Conservation (phyloP, 768 basidiomycete genomes). For the Gymnopilus junonius region DNA sequence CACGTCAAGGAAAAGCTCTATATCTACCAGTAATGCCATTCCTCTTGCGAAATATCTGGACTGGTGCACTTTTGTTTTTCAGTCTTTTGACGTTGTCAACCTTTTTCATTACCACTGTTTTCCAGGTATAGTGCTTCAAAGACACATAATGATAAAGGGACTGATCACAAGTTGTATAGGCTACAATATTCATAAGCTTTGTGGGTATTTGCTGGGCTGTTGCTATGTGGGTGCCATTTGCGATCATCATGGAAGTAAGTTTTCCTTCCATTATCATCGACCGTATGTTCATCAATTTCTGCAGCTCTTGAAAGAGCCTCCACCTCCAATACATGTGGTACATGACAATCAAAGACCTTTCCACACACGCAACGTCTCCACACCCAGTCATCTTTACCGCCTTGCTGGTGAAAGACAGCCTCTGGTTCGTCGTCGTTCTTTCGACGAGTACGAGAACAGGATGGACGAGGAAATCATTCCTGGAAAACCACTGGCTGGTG, state of each 20-base stretch:
- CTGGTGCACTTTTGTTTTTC: constrained; percentile 82
- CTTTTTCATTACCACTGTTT: constrained; percentile 83
- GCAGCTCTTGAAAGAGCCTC: constrained; percentile 78
- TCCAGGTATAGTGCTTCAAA: constrained; percentile 49
- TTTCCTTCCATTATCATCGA: background rate
- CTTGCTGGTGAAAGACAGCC: constrained; percentile 56
- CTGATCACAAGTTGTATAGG: constrained; percentile 42
- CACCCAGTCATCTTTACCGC: constrained; percentile 39
- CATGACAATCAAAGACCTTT: constrained; percentile 42
- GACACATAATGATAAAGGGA: background rate
- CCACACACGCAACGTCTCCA: constrained; percentile 60
- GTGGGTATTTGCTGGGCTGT: constrained; percentile 97
- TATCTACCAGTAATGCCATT: constrained; percentile 88
- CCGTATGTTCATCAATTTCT: constrained; percentile 1
- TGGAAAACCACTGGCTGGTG: constrained; percentile 70
- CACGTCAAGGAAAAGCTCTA: constrained; percentile 71
- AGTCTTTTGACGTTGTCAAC: constrained; percentile 79
- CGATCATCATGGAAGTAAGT: constrained; percentile 94
- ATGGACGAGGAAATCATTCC: constrained; percentile 39
- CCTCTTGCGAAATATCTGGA: constrained; percentile 94
- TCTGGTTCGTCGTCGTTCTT: constrained; percentile 62
- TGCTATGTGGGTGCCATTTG: constrained; percentile 97
- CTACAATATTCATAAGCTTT: constrained; percentile 79
- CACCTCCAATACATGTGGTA: constrained; percentile 35
- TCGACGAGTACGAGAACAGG: constrained; percentile 48